A percentile compares a stretch with the other conserved stretches of the same genome.
Conservation (phyloP, 2,329 filamentous ascomycete genomes). For the Teratosphaeria nubilosa region DNA sequence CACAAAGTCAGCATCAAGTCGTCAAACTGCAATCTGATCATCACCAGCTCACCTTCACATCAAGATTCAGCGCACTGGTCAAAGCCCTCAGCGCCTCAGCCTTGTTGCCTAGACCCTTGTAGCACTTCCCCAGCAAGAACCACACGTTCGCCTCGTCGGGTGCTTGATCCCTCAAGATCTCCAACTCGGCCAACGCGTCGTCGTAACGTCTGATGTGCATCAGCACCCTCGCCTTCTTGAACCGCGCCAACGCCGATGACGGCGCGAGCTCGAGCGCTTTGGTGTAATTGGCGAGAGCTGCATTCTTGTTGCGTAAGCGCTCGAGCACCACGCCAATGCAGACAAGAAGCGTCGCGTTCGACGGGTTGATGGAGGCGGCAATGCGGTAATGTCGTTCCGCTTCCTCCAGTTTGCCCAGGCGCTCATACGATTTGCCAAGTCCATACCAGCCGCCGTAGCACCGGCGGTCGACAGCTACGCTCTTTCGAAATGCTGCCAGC, state of each 20-base stretch:
- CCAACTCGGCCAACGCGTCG: conserved; percentile 68
- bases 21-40: background rate
- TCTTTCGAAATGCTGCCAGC: conserved; percentile 72
- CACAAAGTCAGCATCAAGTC: conserved; percentile 7
- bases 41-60: conserved; percentile 67
- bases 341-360: conserved; percentile 83
- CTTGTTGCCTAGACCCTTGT: conserved; percentile 49
- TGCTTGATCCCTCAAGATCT: conserved; percentile 80
- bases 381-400: conserved; percentile 86
- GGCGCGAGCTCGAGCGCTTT: conserved; percentile 76
- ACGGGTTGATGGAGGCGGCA: conserved; percentile 81
- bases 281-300: conserved; percentile 71
- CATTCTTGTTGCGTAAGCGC: conserved; percentile 70
- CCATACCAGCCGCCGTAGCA: conserved; percentile 99
- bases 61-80: conserved; percentile 86
- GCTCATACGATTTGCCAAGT: conserved; percentile 55
- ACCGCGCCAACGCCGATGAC: conserved; percentile 69
- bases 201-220: conserved; percentile 63
- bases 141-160: conserved; percentile 95
- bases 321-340: conserved; percentile 83
- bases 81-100: conserved; percentile 83
- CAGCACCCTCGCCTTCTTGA: conserved; percentile 83
- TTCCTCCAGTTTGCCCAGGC: conserved; percentile 50
- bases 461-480: conserved; percentile 73
- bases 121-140: conserved; percentile 76